Evolutionary conservation across 2,329 filamentous ascomycete species (phyloP), one percentile per base, ranked within the genome.

Genomic region (Penicillium sp.): DNA sequence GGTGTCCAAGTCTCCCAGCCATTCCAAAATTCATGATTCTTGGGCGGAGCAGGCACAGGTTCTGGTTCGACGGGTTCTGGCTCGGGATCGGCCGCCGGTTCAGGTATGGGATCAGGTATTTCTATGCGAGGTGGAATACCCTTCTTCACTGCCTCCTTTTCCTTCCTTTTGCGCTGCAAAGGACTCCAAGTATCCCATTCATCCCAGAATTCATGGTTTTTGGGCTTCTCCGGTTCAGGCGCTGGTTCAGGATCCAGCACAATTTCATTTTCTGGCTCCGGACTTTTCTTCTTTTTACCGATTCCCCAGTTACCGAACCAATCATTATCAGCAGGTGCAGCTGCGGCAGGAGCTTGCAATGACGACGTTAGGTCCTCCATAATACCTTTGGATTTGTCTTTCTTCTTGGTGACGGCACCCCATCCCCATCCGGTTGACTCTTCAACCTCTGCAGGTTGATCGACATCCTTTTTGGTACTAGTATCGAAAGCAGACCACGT

Each of bases 271-370:
- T 45, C 43, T 23, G 42, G 24, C 12, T 46, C 40, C 33, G 24
- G 40, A 8, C 24, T 76, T 63, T 78, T 76, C 57, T 73, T 69
- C 60, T 73, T 71, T 14, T 60, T 63, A n/a, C 43, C 35, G 30
- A 50, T 50, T 35, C 64, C 65, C 68, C 68, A 72, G 21, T 62
- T 63, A 24, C 61, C 62, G 55, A 67, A 65, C 71, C 71, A 74
- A 53, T 71, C 70, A 33, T 72, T 70, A 12, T 66, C 61, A 16
- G 66, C 62, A 14, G 63, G 64, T 50, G 61, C 51, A 26, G 64
- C 66, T 33, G 67, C 64, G 9, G 65, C 61, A 38, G 68, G 64
- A 16, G 67, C 65, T n/a, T 67, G 64, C 43, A 33, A 54, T 14
- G 65, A 64, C 14, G 67, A 61, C 20, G 60, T 53, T 52, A 64